Conservation (phyloP, 257 asterid species). For the Galeopsis tetrahit region DNA sequence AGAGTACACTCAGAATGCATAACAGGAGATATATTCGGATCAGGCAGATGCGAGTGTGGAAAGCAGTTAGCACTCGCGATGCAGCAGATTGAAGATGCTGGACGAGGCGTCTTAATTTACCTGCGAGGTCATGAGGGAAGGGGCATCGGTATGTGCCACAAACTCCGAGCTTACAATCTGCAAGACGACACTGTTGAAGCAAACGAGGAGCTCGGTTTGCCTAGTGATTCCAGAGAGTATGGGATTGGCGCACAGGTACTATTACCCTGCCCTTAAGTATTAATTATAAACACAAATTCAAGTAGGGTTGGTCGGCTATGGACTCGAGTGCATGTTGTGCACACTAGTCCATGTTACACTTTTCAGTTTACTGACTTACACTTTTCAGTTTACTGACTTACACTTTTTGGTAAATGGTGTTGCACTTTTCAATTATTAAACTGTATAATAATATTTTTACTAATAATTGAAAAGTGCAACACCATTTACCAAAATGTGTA, state of each 20-base stretch:
- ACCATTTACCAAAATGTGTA: too few relatives aligned
- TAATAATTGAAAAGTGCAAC: too few relatives aligned
- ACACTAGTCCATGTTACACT: too few relatives aligned
- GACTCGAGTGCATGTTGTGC: too few relatives aligned
- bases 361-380: too few relatives aligned
- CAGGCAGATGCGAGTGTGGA: constrained; percentile 95
- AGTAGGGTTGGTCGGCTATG: too few relatives aligned
- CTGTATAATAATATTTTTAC: too few relatives aligned
- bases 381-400: too few relatives aligned
- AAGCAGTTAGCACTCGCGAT: constrained; percentile 86
- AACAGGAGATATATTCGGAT: constrained; percentile 78
- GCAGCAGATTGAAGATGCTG: constrained; percentile 92
- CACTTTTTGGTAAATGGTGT: too few relatives aligned
- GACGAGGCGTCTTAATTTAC: constrained; percentile 84
- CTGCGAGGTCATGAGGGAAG: constrained; percentile 97
- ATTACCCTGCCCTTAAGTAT: too few relatives aligned
- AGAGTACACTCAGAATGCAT: constrained; percentile 94
- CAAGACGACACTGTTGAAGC: constrained; percentile 93
- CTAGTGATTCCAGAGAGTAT: constrained; percentile 91
- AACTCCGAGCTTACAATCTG: constrained; percentile 84
- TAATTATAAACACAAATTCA: too few relatives aligned
- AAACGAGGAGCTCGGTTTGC: constrained; percentile 88
- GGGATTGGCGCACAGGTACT: constrained; percentile 98
- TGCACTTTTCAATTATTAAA: too few relatives aligned
- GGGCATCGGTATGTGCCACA: constrained; percentile 96